A percentile compares a stretch with the other conserved stretches of the same genome.
phyloP scores from a whole-genome alignment of 2,329 filamentous ascomycete species.

The Alternaria sp. region DNA sequence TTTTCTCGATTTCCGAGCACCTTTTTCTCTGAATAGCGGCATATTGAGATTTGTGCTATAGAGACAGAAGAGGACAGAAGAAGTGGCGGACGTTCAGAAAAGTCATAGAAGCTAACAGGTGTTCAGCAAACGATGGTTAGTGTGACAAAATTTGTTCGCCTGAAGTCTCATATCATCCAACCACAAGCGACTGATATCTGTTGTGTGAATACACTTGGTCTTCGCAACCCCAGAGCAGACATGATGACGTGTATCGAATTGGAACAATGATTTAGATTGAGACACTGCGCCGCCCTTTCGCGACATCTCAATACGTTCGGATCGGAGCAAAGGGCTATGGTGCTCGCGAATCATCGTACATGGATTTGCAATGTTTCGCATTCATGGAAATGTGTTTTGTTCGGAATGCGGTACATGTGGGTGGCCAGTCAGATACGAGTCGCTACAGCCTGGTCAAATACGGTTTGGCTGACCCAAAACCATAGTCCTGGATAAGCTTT shows the following conservation, averaged over 20 bases:
- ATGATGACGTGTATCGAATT: background rate
- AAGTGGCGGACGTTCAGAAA: background rate
- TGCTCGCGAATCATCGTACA: too few relatives aligned
- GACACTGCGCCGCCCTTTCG: background rate
- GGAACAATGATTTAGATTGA: background rate
- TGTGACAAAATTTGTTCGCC: background rate
- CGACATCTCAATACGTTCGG: background rate
- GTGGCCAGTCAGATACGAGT: background rate
- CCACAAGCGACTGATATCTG: background rate
- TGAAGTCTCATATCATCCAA: background rate
- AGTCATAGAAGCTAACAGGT: fast-evolving
- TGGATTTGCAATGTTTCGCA: background rate
- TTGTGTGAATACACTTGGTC: background rate
- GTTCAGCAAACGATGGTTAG: background rate
- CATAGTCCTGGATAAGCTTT: background rate
- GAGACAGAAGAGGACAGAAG: fast-evolving
- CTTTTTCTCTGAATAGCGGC: background rate
- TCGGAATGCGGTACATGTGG: background rate
- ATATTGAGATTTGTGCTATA: background rate
- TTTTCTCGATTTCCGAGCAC: background rate
- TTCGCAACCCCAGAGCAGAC: too few relatives aligned
- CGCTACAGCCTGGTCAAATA: background rate
- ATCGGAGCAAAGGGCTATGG: background rate
- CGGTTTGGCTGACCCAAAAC: background rate
- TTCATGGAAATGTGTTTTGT: fast-evolving